Conservation (phyloP, 2,329 filamentous ascomycete species). For the Ophiocordyceps australis region DNA sequence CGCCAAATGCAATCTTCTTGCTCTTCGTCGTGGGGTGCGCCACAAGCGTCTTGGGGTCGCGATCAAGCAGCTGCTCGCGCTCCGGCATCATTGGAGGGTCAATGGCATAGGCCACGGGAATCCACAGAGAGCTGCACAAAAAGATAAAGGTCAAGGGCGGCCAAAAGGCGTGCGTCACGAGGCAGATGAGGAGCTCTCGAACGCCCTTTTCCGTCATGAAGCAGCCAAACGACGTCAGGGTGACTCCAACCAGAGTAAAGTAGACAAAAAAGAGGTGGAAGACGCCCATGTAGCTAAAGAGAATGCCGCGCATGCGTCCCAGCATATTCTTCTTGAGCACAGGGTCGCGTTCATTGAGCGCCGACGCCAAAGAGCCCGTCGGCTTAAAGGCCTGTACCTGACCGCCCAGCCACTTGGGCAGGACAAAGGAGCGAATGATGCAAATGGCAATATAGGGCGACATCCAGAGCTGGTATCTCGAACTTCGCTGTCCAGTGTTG, state of each 20-base stretch:
- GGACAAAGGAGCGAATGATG: conserved; percentile 36
- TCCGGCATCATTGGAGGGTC: conserved; percentile 39
- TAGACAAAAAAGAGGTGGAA: conserved; percentile 38
- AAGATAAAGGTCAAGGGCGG: conserved; percentile 39
- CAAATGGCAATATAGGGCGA: conserved; percentile 40
- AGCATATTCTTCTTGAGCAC: conserved; percentile 30
- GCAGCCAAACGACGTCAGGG: conserved; percentile 30
- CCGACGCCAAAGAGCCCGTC: conserved; percentile 36
- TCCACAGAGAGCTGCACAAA: conserved; percentile 35
- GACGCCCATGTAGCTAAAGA: conserved; percentile 34
- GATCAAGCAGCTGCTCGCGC: conserved; percentile 33
- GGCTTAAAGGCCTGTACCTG: conserved; percentile 40
- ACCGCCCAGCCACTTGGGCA: conserved; percentile 41
- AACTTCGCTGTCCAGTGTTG: conserved; percentile 36
- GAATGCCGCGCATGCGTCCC: conserved; percentile 31
- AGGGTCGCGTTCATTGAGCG: conserved; percentile 38
- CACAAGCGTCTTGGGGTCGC: conserved; percentile 35
- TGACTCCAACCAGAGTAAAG: conserved; percentile 29
- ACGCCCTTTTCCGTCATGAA: conserved; percentile 18
- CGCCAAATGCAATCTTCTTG: conserved; percentile 36
- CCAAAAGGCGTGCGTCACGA: conserved; percentile 44
- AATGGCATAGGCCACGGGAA: conserved; percentile 40
- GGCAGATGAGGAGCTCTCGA: conserved; percentile 24
- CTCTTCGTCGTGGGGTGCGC: conserved; percentile 28
- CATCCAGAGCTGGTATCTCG: conserved; percentile 42